Percentiles rank a stretch among this genome's conserved stretches.
Evolutionary conservation across 768 basidiomycete genomes (phyloP).

Genomic region (Naematelia encephala): DNA sequence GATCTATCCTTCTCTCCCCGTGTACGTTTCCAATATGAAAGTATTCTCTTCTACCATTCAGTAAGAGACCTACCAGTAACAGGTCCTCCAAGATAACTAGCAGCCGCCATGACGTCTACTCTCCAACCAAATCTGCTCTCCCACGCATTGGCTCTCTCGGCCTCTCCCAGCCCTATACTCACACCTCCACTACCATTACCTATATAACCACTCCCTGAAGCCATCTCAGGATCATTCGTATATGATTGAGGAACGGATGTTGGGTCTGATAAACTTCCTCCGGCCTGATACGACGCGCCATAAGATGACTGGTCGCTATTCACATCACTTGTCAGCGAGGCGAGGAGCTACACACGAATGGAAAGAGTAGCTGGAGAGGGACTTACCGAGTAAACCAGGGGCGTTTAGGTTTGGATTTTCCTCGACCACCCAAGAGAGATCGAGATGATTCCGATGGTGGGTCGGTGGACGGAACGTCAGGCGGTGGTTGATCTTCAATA

Average conservation of each 20-base stretch:
- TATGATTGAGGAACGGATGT: conserved; percentile 39
- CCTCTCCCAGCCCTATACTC: conserved; percentile 17
- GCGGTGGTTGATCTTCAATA: conserved; percentile 47
- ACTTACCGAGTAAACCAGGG: conserved; percentile 60
- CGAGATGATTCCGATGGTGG: conserved; percentile 36
- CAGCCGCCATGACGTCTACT: conserved; percentile 65
- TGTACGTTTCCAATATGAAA: not conserved
- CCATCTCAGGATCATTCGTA: conserved; percentile 41
- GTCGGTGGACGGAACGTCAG: conserved; percentile 45
- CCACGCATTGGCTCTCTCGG: conserved; percentile 59
- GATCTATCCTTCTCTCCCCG: not conserved
- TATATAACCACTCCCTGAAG: conserved; percentile 55
- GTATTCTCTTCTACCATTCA: not conserved
- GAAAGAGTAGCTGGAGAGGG: conserved; percentile 2
- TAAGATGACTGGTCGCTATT: conserved; percentile 42
- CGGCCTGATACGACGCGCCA: conserved; percentile 66
- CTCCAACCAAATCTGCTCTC: conserved; percentile 66
- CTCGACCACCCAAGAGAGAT: conserved; percentile 26
- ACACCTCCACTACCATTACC: conserved; percentile 9
- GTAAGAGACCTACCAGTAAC: conserved; percentile 61
- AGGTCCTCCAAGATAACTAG: conserved; percentile 67
- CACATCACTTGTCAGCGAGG: no score
- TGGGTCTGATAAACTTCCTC: conserved; percentile 55
- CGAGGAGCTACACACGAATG: not conserved
- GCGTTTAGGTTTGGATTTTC: conserved; percentile 48